phyloP scores from a whole-genome alignment of 176 grass and related monocot species.

The Phoenix roebelenii region DNA sequence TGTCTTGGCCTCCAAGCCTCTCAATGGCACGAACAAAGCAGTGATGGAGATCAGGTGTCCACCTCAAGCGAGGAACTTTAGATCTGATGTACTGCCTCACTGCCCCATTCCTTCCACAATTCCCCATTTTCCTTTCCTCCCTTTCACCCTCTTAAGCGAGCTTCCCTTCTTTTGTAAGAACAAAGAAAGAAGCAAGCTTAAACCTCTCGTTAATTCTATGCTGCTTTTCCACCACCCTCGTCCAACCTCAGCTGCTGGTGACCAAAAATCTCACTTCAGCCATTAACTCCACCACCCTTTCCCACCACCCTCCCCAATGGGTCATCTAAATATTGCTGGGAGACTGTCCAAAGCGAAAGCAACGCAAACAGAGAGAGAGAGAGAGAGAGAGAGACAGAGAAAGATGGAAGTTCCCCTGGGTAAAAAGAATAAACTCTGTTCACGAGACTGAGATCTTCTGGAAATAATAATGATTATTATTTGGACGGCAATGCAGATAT shows the following conservation, averaged over 20 bases:
- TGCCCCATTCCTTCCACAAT: slow-evolving; percentile 35
- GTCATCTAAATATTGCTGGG: slow-evolving; percentile 33
- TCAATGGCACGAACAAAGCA: slow-evolving; percentile 67
- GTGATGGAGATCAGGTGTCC: slow-evolving; percentile 79
- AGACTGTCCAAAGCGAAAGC: slow-evolving; percentile 36
- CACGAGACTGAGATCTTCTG: no score
- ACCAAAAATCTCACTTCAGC: no score
- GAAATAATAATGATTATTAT: slow-evolving; percentile 20
- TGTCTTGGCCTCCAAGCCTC: slow-evolving; percentile 68
- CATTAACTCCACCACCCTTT: no score
- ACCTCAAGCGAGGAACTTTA: slow-evolving; percentile 57
- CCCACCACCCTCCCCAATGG: background rate
- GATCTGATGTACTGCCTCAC: slow-evolving; percentile 85
- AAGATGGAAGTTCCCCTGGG: background rate
- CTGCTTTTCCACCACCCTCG: no score
- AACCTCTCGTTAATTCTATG: no score
- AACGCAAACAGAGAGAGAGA: slow-evolving; percentile 3
- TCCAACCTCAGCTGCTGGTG: no score
- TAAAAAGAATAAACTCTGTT: no score
- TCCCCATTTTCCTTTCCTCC: slow-evolving; percentile 18
- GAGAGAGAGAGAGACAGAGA: slow-evolving; percentile 13
- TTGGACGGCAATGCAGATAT: background rate
- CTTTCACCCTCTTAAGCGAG: background rate
- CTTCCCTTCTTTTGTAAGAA: background rate
- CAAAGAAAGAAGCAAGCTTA: no score